Conservation (phyloP, 2,329 filamentous ascomycete species). For the Sphaerulina vaccinii region DNA sequence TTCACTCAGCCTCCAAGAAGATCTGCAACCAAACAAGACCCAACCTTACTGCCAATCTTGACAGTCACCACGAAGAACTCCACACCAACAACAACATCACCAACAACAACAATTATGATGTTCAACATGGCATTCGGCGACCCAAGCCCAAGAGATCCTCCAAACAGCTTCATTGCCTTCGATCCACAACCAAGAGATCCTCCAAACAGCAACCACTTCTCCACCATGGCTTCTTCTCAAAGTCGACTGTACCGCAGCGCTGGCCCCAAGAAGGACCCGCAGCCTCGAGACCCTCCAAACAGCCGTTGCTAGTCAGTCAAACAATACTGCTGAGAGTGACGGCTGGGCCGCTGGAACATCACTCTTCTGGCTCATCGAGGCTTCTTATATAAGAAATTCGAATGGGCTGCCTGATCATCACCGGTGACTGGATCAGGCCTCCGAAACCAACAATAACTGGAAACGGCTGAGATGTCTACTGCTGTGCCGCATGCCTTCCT, state of each 20-base stretch:
- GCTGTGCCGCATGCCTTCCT: neutral
- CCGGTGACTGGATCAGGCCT: constrained; percentile 4
- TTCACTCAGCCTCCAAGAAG: neutral
- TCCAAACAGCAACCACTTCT: constrained; percentile 3
- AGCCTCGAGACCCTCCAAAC: constrained; percentile 7
- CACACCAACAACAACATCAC: neutral
- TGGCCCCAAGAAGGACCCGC: neutral
- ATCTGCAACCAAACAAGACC: neutral
- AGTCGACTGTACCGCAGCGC: neutral
- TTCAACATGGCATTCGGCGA: constrained; percentile 2
- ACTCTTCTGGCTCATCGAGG: neutral
- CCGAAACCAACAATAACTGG: neutral
- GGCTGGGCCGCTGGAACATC: constrained; percentile 13
- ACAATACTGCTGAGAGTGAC: constrained; percentile 1
- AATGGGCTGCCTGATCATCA: neutral
- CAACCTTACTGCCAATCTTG: neutral
- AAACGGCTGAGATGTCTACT: neutral
- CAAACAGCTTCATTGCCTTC: neutral
- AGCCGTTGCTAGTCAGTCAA: constrained; percentile 5
- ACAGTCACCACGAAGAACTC: neutral
- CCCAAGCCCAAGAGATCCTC: neutral
- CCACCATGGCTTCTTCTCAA: neutral
- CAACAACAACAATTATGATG: constrained; percentile 1
- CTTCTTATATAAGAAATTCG: neutral
- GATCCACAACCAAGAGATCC: constrained; percentile 5